Base-by-base conservation (phyloP, 116 monocot genomes). In the Phalaenopsis hybrid region DNA sequence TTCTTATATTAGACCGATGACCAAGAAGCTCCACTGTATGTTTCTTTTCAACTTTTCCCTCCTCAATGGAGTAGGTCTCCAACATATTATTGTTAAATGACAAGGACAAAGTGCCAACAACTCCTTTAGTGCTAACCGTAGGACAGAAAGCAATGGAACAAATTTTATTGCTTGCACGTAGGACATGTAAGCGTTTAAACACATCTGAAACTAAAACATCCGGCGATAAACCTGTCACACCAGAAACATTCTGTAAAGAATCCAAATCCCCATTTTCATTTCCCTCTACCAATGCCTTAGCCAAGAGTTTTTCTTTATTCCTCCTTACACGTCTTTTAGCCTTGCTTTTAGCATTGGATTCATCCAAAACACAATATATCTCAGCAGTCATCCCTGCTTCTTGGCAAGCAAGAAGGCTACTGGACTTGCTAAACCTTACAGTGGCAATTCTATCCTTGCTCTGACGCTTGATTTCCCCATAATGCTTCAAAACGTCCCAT, bases 1-100 rank as follows among this genome's bases (percentile, higher is more conserved):
- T 94, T 80, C 97, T 91, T 75, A 97, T 83, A 87, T 89, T 91
- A 34, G 97, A 97, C 20, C 94, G 91, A 86, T 97, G 97, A 16
- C 97, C 97, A 18, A 85, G 97, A 25, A 97, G 87, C 63, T 97
- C 97, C 82, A 97, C 86, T 0, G 87, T 76, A 81, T 90, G 82
- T 41, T 88, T 87, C 76, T 89, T 94, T 0, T 84, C 86, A 6
- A 81, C 78, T 86, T 87, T 88, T 70, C 74, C 78, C 57, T 25
- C 80, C 79, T 89, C 84, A 79, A 94, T 78, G 28, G 86, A 86
- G 81, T 94, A 90, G 58, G 92, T 88, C 85, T 97, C 97, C 67
- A 97, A 79, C 46, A 87, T 88, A 80, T 97, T 97, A 87, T 92
- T 97, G 82, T 88, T 92, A 18, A 97, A 83, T 12, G 97, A 97